A percentile compares a stretch with the other conserved stretches of the same genome.
Evolutionary conservation across 2,329 filamentous ascomycete species (phyloP).

Genomic region (Cytospora piceicola): DNA sequence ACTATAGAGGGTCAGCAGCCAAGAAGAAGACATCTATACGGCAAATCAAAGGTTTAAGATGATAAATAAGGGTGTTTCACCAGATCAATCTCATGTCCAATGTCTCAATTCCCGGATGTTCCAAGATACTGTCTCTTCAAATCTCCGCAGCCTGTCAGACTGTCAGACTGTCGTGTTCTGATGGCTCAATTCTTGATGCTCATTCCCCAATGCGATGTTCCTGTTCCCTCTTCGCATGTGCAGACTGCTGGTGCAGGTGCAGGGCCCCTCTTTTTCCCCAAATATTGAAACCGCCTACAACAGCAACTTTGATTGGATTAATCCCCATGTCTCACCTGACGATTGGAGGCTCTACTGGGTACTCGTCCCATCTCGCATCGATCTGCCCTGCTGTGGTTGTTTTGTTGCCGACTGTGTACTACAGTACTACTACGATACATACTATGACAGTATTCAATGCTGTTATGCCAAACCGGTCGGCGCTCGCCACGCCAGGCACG

Average conservation of each 20-base stretch:
- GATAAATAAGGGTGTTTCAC: not conserved
- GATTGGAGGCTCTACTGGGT: not conserved
- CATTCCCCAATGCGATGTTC: too few relatives aligned
- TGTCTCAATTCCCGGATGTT: not conserved
- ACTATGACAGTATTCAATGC: not conserved
- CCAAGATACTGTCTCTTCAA: not conserved
- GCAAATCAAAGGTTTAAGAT: too few relatives aligned
- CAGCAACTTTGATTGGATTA: not conserved
- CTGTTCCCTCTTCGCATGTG: too few relatives aligned
- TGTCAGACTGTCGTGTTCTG: not conserved
- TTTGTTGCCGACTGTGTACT: not conserved
- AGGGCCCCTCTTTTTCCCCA: constrained; percentile 13
- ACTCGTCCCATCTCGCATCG: too few relatives aligned
- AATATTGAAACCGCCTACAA: constrained; percentile 1
- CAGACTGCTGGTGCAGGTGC: not conserved
- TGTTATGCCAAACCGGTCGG: not conserved
- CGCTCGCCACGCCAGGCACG: not conserved
- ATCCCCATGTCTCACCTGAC: not conserved
- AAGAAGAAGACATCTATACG: not conserved
- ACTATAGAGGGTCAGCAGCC: not conserved
- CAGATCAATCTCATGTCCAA: not conserved
- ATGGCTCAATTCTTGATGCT: constrained; percentile 11
- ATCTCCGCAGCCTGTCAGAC: too few relatives aligned
- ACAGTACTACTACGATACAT: too few relatives aligned
- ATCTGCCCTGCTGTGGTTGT: not conserved